A percentile compares a stretch with the other conserved stretches of the same genome.
Evolutionary conservation across 2,329 filamentous ascomycete species (phyloP).

Genomic region (Aspergillus sp.): DNA sequence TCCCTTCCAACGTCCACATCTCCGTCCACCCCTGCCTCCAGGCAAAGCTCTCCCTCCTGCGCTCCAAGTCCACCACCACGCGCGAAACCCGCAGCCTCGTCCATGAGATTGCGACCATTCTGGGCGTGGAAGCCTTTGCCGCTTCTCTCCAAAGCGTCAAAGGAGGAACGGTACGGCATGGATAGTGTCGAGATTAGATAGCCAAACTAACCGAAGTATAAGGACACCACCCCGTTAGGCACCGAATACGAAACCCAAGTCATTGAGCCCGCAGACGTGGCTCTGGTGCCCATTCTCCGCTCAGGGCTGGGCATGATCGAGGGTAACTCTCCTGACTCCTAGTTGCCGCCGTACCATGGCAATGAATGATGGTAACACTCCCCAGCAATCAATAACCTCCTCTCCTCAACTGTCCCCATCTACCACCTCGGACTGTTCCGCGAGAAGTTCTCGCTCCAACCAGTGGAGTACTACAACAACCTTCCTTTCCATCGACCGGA

Average conservation of each 20-base stretch:
- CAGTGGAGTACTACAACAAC: slow-evolving; percentile 98
- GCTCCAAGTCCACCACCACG: slow-evolving; percentile 66
- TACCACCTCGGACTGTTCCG: slow-evolving; percentile 95
- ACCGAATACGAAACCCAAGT: slow-evolving; percentile 68
- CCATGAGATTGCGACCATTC: slow-evolving; percentile 79
- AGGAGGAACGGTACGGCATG: slow-evolving; percentile 60
- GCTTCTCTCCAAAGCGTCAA: slow-evolving; percentile 56
- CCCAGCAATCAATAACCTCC: slow-evolving; percentile 70
- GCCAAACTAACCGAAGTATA: slow-evolving; percentile 7
- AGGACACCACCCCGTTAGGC: slow-evolving; percentile 78
- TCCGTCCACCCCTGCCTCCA: slow-evolving; percentile 81
- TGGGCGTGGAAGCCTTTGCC: slow-evolving; percentile 78
- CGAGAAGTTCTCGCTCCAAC: slow-evolving; percentile 79
- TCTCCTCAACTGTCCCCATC: slow-evolving; percentile 74
- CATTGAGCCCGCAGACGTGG: slow-evolving; percentile 65
- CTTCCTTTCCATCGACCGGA: slow-evolving; percentile 63
- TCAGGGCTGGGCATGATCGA: slow-evolving; percentile 91
- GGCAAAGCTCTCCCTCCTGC: slow-evolving; percentile 86
- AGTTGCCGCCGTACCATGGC: neutral
- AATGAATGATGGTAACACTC: slow-evolving; percentile 10
- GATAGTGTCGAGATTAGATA: neutral
- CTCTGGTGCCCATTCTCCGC: slow-evolving; percentile 86
- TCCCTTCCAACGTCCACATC: slow-evolving; percentile 64
- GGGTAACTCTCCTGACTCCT: slow-evolving; percentile 45
- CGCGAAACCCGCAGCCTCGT: slow-evolving; percentile 78